phyloP scores from a whole-genome alignment of 805 yeast genomes.

The Metschnikowia cubensis region DNA sequence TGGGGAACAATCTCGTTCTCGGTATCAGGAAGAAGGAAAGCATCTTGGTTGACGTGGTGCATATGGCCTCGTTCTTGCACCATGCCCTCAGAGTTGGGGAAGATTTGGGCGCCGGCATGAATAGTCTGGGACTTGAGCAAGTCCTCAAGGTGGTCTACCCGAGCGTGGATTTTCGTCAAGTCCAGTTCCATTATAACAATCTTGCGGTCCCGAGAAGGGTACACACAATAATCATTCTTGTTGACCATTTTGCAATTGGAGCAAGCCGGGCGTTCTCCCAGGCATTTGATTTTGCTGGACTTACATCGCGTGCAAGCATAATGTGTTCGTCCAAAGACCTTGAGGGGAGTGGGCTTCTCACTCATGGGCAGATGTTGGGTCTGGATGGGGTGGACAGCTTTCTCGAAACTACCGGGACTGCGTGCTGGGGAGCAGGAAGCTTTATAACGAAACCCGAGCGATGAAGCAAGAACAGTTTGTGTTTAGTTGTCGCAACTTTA shows the following conservation, averaged over 20 bases:
- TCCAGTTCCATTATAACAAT: conserved; percentile 43
- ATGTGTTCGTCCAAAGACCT: conserved; percentile 40
- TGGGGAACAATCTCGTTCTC: conserved; percentile 26
- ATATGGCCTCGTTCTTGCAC: conserved; percentile 7
- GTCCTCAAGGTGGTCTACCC: conserved; percentile 28
- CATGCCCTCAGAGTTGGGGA: conserved; percentile 2
- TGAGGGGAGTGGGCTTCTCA: conserved; percentile 27
- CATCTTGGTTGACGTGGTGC: conserved; percentile 17
- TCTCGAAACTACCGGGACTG: not conserved
- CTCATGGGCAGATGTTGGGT: conserved; percentile 5
- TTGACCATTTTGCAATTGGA: conserved; percentile 35
- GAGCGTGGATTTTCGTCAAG: conserved; percentile 30
- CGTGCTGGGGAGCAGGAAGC: not conserved
- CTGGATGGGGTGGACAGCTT: not conserved
- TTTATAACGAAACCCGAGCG: not conserved
- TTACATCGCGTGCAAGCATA: conserved; percentile 44
- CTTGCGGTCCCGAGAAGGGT: conserved; percentile 38
- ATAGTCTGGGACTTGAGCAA: conserved; percentile 14
- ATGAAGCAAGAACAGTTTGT: not conserved
- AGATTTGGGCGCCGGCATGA: conserved; percentile 1
- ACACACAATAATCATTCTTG: conserved; percentile 30
- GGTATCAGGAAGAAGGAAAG: conserved; percentile 24
- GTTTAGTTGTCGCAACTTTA: not conserved
- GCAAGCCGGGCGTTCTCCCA: conserved; percentile 41
- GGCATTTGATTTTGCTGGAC: conserved; percentile 37